These are phyloP conservation scores for Cokeromyces recurvatus DNA, from an alignment of 371 early-diverging fungal species.

Conservation along the genomic window DNA sequence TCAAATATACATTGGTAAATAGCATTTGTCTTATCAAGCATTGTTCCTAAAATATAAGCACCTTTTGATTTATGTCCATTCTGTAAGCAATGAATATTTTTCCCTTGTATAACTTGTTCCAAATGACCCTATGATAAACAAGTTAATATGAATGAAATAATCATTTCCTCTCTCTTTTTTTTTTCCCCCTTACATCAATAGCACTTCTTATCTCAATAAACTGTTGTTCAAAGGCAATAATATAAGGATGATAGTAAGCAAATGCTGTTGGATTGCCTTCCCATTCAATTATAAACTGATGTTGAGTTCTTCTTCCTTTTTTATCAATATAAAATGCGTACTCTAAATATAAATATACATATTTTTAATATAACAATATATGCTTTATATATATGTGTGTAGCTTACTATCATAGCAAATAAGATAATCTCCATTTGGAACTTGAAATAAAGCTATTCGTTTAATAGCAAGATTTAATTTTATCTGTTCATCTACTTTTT, in stretches of 20 bases:
- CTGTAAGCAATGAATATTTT: slow-evolving; percentile 52
- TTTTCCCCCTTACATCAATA: slow-evolving; percentile 8
- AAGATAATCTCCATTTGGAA: slow-evolving; percentile 25
- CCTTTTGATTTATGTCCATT: slow-evolving; percentile 42
- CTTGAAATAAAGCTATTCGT: slow-evolving; percentile 26
- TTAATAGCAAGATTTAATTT: slow-evolving; percentile 19
- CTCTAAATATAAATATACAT: slow-evolving; percentile 10
- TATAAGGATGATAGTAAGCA: slow-evolving; percentile 30
- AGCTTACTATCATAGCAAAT: slow-evolving; percentile 40
- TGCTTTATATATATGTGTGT: neutral
- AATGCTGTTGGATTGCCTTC: slow-evolving; percentile 31
- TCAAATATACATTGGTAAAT: slow-evolving; percentile 31
- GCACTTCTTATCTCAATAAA: slow-evolving; percentile 29
- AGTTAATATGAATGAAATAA: too few relatives aligned
- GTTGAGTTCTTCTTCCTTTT: slow-evolving; percentile 28
- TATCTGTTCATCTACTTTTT: slow-evolving; percentile 21
- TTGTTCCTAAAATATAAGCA: slow-evolving; percentile 32
- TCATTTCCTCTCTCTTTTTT: neutral
- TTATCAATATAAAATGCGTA: slow-evolving; percentile 40
- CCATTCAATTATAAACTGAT: slow-evolving; percentile 31
- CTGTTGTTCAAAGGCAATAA: slow-evolving; percentile 32
- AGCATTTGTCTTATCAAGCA: slow-evolving; percentile 25
- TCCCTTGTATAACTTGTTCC: slow-evolving; percentile 63
- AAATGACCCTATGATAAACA: slow-evolving; percentile 44
- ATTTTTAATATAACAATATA: neutral